Evolutionary conservation across 2,329 filamentous ascomycete genomes (phyloP).

Genomic region (Aspergillus niger): DNA sequence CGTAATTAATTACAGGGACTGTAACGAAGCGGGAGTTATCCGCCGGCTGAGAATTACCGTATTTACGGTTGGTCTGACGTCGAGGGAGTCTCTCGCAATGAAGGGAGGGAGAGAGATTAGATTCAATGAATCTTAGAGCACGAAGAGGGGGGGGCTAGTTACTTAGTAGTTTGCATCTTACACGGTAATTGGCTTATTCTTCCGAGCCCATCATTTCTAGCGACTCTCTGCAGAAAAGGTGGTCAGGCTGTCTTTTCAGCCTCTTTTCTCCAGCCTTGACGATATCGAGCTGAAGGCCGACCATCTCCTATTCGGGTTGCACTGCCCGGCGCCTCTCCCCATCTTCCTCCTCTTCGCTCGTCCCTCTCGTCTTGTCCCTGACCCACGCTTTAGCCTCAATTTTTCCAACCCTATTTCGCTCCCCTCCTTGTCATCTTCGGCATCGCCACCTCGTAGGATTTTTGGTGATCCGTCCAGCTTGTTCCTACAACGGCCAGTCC

Average conservation of each 20-base stretch:
- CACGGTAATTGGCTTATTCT: background rate
- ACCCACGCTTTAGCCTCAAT: constrained; percentile 7
- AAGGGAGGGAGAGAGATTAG: background rate
- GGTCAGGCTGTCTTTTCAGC: background rate
- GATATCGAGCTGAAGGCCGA: background rate
- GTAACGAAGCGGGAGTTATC: background rate
- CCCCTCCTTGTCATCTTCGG: constrained; percentile 4
- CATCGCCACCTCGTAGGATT: background rate
- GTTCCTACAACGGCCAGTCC: background rate
- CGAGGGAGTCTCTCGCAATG: background rate
- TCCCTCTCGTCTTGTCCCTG: constrained; percentile 24
- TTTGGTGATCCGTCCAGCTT: background rate
- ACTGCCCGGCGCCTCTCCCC: constrained; percentile 1
- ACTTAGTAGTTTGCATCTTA: too few relatives aligned
- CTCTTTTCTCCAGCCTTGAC: background rate
- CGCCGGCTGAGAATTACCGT: constrained; percentile 4
- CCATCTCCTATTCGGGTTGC: constrained; percentile 3
- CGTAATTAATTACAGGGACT: constrained; percentile 7
- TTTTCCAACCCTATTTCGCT: constrained; percentile 8
- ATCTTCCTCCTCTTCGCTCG: constrained; percentile 1
- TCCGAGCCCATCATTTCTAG: background rate
- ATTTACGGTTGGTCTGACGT: constrained; percentile 9
- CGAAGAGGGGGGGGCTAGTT: too few relatives aligned
- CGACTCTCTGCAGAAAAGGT: background rate
- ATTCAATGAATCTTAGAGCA: background rate